Conservation (phyloP, 768 basidiomycete genomes). For the Mycena rebaudengoi region DNA sequence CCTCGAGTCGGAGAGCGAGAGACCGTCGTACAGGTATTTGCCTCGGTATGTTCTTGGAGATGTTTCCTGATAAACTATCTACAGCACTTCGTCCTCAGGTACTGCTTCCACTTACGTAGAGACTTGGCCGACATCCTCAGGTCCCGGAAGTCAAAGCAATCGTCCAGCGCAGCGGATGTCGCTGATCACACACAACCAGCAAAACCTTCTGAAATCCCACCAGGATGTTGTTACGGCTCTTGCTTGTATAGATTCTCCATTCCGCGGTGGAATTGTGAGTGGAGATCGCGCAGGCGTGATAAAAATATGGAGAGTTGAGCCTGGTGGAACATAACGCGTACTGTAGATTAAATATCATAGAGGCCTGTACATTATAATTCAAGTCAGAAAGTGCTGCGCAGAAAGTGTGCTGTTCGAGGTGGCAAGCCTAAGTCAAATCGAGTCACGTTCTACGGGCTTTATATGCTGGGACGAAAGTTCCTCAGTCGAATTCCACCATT, state of each 20-base stretch:
- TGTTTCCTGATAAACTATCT: background rate
- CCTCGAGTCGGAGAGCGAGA: constrained; percentile 76
- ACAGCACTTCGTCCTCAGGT: constrained; percentile 49
- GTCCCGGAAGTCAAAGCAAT: constrained; percentile 59
- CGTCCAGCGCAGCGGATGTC: constrained; percentile 80
- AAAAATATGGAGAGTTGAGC: constrained; percentile 88
- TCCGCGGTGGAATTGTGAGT: constrained; percentile 91
- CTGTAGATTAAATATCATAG: too few species aligned
- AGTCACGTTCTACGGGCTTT: constrained; percentile 10
- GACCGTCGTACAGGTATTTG: constrained; percentile 77
- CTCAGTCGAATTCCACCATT: constrained; percentile 30
- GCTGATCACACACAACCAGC: constrained; percentile 82
- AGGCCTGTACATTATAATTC: too few species aligned
- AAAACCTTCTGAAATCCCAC: constrained; percentile 85
- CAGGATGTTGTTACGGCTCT: constrained; percentile 91
- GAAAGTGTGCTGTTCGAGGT: background rate
- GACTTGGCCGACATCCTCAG: constrained; percentile 61
- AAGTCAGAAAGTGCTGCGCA: background rate
- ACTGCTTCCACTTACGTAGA: constrained; percentile 66
- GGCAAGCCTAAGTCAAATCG: constrained; percentile 1
- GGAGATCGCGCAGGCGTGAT: constrained; percentile 90
- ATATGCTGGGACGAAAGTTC: constrained; percentile 24
- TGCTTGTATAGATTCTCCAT: constrained; percentile 90
- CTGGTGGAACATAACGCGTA: constrained; percentile 37
- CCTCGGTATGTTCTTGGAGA: background rate